phyloP scores from a whole-genome alignment of 2,329 filamentous ascomycete genomes.

The Aspergillus bombycis region DNA sequence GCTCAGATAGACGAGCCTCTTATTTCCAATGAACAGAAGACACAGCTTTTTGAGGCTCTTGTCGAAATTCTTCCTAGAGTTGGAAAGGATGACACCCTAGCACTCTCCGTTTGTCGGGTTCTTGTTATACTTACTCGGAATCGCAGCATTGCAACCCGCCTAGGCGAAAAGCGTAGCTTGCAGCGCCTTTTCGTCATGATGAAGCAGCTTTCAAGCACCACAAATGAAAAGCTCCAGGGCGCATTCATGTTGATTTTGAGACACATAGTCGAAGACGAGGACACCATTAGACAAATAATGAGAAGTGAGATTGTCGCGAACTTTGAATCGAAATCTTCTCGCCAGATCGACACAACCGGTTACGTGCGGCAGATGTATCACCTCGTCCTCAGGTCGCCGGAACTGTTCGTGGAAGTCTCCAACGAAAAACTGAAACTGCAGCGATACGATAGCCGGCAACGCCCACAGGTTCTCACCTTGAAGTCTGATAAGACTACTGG shows the following conservation, averaged over 20 bases:
- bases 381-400: conserved; percentile 77
- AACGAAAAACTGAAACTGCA: conserved; percentile 80
- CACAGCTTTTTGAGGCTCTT: conserved; percentile 73
- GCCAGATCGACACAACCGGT: conserved; percentile 68
- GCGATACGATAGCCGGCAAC: conserved; percentile 61
- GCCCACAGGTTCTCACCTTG: conserved; percentile 56
- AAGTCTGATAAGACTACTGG: conserved; percentile 51
- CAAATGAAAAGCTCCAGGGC: conserved; percentile 73
- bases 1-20: conserved; percentile 64
- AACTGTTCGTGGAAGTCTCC: conserved; percentile 83
- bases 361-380: conserved; percentile 80
- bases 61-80: conserved; percentile 82
- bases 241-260: conserved; percentile 84
- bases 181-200: conserved; percentile 93
- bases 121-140: conserved; percentile 85
- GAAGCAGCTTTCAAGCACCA: conserved; percentile 81
- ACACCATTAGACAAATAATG: conserved; percentile 89
- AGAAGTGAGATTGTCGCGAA: conserved; percentile 80
- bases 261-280: conserved; percentile 92
- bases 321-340: conserved; percentile 63
- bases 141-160: conserved; percentile 70
- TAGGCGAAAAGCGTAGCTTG: conserved; percentile 87
- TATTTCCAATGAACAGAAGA: conserved; percentile 67
- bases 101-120: conserved; percentile 79
- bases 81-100: conserved; percentile 83